Conservation (phyloP, 2,329 filamentous ascomycete species). For the Chrysosporium queenslandicum region DNA sequence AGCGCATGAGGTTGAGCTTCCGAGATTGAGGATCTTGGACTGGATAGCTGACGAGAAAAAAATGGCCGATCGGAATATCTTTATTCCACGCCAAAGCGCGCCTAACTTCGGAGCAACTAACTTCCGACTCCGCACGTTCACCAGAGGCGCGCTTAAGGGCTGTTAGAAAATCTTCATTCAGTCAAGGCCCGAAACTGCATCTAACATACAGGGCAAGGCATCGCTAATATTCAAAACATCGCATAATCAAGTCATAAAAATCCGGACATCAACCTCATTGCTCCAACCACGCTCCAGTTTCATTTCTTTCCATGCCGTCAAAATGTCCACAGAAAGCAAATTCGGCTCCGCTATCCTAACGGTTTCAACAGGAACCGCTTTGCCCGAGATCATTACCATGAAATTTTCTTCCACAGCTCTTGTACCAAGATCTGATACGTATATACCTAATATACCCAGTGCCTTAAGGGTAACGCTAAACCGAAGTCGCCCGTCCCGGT, state of each 20-base stretch:
- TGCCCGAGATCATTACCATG: slow-evolving; percentile 63
- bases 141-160: too few species aligned
- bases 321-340: slow-evolving; percentile 68
- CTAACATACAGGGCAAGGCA: neutral
- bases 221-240: neutral
- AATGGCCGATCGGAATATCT: too few species aligned
- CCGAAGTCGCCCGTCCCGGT: slow-evolving; percentile 51
- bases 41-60: too few species aligned
- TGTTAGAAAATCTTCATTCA: too few species aligned
- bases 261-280: slow-evolving; percentile 64
- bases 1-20: neutral
- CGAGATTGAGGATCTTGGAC: too few species aligned
- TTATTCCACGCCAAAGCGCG: neutral
- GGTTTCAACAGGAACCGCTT: slow-evolving; percentile 56
- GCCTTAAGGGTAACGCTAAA: slow-evolving; percentile 67
- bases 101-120: too few species aligned
- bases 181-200: too few species aligned
- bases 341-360: slow-evolving; percentile 38
- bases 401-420: slow-evolving; percentile 56
- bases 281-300: slow-evolving; percentile 61
- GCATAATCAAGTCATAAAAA: slow-evolving; percentile 40
- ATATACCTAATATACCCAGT: slow-evolving; percentile 61
- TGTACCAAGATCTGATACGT: slow-evolving; percentile 58
- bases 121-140: too few species aligned
- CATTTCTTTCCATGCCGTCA: slow-evolving; percentile 67